Base-by-base conservation (phyloP, 441 rosid species). In the Bocquillonia castaneifolia region DNA sequence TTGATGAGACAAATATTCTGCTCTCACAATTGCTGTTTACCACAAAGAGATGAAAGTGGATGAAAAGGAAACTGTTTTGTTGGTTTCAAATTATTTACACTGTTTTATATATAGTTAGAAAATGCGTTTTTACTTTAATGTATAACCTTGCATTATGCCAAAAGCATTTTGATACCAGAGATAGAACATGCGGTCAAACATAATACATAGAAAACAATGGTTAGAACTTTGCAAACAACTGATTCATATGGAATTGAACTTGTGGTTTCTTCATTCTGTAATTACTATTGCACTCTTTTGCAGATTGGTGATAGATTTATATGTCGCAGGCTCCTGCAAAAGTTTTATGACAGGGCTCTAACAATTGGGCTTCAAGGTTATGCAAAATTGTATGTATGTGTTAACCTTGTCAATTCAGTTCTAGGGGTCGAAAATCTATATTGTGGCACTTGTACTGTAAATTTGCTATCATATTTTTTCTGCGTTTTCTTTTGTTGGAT, bases 291-390 rank as follows among this genome's bases (percentile, higher is more conserved):
- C 47, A 28, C 63, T 59, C 66, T 45, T 50, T 71, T 75, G 72
- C 86, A 92, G 98, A 85, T 92, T 70, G 90, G 93, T 57, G 97
- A 90, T 74, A 87, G 97, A 77, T 92, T 88, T 79, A 92, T 92
- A 63, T 71, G 84, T 77, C 88, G 97, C 60, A 82, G 75, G 66
- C 79, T 79, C 34, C 57, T 85, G 69, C 98, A 93, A 78, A 88
- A 81, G 77, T 39, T 86, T 6, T 90, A 90, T 70, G 93, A 84
- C 77, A 84, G 83, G 82, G 97, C 89, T 75, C 85, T 93, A 5
- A 71, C 96, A 65, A 82, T 82, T 64, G 98, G 98, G 37, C 97
- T 93, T 67, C 91, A 86, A 80, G 93, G 88, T 81, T 93, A 88
- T 84, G 98, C 98, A 59, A 85, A 86, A 79, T 58, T 87, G 98